Evolutionary conservation across 192 early-diverging fungal species (phyloP).

Genomic region (Entomortierella lignicola): DNA sequence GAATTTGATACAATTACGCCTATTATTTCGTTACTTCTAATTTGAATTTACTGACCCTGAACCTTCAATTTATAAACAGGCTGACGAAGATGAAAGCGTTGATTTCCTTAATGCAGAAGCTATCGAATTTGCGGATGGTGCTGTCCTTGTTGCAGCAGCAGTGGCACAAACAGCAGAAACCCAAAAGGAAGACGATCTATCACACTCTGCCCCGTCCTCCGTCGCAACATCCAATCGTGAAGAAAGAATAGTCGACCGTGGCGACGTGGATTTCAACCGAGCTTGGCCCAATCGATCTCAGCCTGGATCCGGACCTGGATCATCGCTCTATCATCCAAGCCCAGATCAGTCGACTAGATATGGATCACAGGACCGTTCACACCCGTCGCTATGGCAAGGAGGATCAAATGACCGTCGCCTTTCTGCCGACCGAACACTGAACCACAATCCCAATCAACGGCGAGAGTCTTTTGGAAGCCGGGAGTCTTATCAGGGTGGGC

Average conservation of each 20-base stretch:
- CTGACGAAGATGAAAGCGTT: constrained; percentile 40
- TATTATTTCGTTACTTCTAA: background rate
- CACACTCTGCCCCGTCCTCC: background rate
- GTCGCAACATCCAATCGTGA: background rate
- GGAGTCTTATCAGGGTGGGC: constrained; percentile 4
- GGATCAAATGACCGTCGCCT: constrained; percentile 22
- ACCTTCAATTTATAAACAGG: constrained; percentile 5
- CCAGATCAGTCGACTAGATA: constrained; percentile 16
- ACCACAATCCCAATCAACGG: constrained; percentile 14
- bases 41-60: background rate
- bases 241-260: constrained; percentile 36
- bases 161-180: constrained; percentile 27
- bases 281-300: constrained; percentile 28
- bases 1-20: background rate
- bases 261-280: constrained; percentile 40
- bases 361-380: constrained; percentile 18
- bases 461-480: constrained; percentile 34
- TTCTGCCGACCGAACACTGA: constrained; percentile 16
- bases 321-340: constrained; percentile 11
- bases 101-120: constrained; percentile 48
- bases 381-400: constrained; percentile 28
- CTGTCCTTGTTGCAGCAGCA: constrained; percentile 40
- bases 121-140: constrained; percentile 48
- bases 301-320: constrained; percentile 5
- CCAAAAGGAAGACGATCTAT: background rate